These are phyloP conservation scores for Parietichytrium sp. DNA, from an alignment of 108 stramenopile genomes.

Conservation along the genomic window DNA sequence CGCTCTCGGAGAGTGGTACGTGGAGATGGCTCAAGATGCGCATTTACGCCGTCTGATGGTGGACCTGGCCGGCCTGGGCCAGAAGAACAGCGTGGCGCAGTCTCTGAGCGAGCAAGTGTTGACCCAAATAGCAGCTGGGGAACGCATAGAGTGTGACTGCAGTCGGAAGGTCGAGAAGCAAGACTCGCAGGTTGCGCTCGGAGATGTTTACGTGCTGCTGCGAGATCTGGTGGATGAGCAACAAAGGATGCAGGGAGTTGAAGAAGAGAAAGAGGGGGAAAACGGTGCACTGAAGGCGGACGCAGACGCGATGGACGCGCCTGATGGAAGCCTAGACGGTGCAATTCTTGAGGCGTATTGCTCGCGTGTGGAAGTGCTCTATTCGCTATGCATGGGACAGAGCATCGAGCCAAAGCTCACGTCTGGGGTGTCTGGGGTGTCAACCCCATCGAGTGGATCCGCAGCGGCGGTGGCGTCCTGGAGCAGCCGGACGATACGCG, in stretches of 20 bases:
- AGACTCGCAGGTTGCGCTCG: background rate
- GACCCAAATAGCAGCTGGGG: too few relatives aligned
- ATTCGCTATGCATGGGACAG: too few relatives aligned
- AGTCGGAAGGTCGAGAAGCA: background rate
- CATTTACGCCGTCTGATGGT: background rate
- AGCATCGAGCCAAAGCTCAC: background rate
- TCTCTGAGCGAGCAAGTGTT: background rate
- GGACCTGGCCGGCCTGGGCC: background rate
- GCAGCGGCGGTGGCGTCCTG: background rate
- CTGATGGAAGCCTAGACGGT: too few relatives aligned
- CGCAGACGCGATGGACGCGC: too few relatives aligned
- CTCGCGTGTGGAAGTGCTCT: too few relatives aligned
- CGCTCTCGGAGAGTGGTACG: too few relatives aligned
- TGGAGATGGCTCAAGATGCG: background rate
- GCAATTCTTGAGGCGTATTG: too few relatives aligned
- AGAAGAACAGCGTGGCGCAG: background rate
- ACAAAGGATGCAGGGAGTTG: background rate
- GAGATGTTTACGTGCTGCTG: background rate
- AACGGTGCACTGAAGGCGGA: too few relatives aligned
- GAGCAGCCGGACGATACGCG: background rate
- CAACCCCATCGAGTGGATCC: background rate
- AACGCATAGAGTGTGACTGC: too few relatives aligned
- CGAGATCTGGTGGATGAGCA: background rate
- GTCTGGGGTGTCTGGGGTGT: background rate
- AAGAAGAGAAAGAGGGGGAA: background rate